Percentiles rank a stretch among this genome's conserved stretches.
Conservation (phyloP, 768 basidiomycete species). For the Tremella yokohamensis region DNA sequence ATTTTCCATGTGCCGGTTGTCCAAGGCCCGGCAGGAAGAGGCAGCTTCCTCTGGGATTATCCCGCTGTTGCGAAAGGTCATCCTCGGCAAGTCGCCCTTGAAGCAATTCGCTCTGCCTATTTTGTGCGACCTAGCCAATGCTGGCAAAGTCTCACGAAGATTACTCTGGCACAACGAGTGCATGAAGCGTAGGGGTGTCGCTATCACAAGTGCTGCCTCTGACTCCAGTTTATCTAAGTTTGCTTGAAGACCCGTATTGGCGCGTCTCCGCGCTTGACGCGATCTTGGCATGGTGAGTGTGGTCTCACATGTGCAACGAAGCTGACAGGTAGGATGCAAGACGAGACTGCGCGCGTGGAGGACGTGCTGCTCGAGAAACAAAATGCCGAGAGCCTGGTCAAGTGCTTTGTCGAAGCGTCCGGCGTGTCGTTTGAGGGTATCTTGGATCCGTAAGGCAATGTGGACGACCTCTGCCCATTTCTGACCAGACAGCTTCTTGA, state of each 20-base stretch:
- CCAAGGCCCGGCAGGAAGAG: slow-evolving; percentile 92
- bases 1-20: slow-evolving; percentile 90
- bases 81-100: slow-evolving; percentile 81
- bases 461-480: neutral
- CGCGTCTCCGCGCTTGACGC: slow-evolving; percentile 63
- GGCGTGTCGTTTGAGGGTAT: slow-evolving; percentile 48
- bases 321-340: slow-evolving; percentile 68
- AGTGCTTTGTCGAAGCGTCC: slow-evolving; percentile 58
- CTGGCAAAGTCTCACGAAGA: slow-evolving; percentile 86
- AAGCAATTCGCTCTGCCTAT: slow-evolving; percentile 97
- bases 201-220: neutral
- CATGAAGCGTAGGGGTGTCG: slow-evolving; percentile 52
- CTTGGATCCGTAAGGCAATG: slow-evolving; percentile 44
- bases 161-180: slow-evolving; percentile 92
- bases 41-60: slow-evolving; percentile 94
- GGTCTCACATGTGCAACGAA: neutral
- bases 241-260: slow-evolving; percentile 51
- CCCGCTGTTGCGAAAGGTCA: slow-evolving; percentile 82
- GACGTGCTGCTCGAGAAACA: slow-evolving; percentile 79
- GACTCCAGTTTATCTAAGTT: slow-evolving; percentile 46
- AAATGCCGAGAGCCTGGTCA: slow-evolving; percentile 79
- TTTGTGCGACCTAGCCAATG: slow-evolving; percentile 90
- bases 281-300: slow-evolving; percentile 74
- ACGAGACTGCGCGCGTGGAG: slow-evolving; percentile 90
- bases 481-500: slow-evolving; percentile 58